These are phyloP conservation scores for Candida chauliodis DNA, from an alignment of 805 yeast species.

Conservation along the genomic window DNA sequence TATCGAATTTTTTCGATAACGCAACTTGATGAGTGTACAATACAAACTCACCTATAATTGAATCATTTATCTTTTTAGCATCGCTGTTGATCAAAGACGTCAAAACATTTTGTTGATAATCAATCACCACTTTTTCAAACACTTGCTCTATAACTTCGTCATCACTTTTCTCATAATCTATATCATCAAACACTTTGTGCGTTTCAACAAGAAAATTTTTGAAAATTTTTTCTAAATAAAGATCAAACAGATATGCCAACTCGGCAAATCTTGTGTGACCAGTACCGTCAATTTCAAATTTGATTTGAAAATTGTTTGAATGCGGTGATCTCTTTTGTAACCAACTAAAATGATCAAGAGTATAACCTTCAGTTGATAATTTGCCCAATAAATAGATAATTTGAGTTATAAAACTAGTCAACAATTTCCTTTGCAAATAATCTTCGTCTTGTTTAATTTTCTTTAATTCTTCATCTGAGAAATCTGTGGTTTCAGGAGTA, in stretches of 20 bases:
- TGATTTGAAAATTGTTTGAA: constrained; percentile 3
- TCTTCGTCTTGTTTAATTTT: constrained; percentile 51
- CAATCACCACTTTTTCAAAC: constrained; percentile 36
- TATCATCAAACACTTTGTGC: constrained; percentile 35
- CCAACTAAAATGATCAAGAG: constrained; percentile 21
- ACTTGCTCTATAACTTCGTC: constrained; percentile 32
- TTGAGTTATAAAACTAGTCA: constrained; percentile 61
- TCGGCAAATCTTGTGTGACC: constrained; percentile 22
- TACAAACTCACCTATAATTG: constrained; percentile 26
- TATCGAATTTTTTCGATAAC: constrained; percentile 14
- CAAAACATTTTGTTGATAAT: constrained; percentile 36
- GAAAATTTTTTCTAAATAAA: constrained; percentile 48
- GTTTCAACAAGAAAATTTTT: constrained; percentile 33
- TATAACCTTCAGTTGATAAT: constrained; percentile 16
- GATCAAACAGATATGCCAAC: constrained; percentile 63
- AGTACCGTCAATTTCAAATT: constrained; percentile 14
- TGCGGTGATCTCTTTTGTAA: constrained; percentile 15
- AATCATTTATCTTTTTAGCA: constrained; percentile 25
- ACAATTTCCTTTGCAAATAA: constrained; percentile 58
- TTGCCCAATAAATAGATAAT: constrained; percentile 36
- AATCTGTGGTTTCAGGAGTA: constrained; percentile 43
- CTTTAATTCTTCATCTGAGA: constrained; percentile 35
- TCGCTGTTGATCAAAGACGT: constrained; percentile 23
- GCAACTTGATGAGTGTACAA: constrained; percentile 17
- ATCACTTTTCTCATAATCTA: constrained; percentile 18